Evolutionary conservation across 202 grass and related monocot genomes (phyloP).

Genomic region (Brachypodium distachyon): DNA sequence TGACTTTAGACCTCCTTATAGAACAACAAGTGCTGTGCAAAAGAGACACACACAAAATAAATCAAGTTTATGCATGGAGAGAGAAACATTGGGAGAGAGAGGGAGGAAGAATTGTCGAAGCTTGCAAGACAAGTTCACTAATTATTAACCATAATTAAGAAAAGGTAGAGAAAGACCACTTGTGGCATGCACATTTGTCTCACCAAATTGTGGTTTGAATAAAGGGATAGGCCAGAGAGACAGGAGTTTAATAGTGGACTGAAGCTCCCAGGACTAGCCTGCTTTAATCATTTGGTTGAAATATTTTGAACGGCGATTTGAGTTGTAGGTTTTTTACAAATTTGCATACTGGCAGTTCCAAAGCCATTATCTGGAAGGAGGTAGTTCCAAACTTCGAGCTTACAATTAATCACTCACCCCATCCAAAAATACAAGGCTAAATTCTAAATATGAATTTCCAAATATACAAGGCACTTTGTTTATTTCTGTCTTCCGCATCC

Average conservation of each 20-base stretch:
- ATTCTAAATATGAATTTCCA: no score
- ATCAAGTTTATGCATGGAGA: not conserved
- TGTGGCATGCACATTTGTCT: constrained; percentile 39
- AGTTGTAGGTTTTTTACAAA: not conserved
- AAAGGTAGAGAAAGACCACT: constrained; percentile 59
- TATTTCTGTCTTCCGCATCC: no score
- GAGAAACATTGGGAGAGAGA: not conserved
- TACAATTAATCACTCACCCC: no score
- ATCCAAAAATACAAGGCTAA: no score
- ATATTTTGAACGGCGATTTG: constrained; percentile 3
- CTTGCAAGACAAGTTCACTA: constrained; percentile 20
- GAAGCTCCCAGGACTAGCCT: not conserved
- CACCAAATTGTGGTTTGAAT: constrained; percentile 33
- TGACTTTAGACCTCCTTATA: constrained; percentile 51
- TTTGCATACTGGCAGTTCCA: not conserved
- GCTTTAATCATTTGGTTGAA: constrained; percentile 39
- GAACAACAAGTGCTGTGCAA: constrained; percentile 23
- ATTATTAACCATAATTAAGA: constrained; percentile 13
- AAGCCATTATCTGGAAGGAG: not conserved
- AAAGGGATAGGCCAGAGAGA: constrained; percentile 4
- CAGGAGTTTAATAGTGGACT: not conserved
- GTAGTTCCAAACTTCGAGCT: not conserved
- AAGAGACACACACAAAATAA: not conserved
- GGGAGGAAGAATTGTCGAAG: not conserved
- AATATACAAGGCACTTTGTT: no score